Base-by-base conservation (phyloP, 371 early-diverging fungal species). In the Mortierella sp. region DNA sequence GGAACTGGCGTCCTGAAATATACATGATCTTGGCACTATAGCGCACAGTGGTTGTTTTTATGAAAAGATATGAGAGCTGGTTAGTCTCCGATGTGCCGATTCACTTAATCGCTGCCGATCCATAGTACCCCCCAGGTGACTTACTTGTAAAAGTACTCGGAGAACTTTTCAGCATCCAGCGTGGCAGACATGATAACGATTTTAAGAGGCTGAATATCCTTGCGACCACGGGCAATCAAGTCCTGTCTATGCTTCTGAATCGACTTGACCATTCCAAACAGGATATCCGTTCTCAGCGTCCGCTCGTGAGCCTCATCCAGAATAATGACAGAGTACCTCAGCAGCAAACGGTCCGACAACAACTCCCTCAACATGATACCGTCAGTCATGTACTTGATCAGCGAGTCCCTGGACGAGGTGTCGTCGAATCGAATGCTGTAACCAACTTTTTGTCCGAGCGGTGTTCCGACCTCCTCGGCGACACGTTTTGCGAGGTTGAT, bases 221-320 rank as follows among this genome's bases (percentile, higher is more conserved):
- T 70, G 70, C 88, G 74, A n/a, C 90, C 81, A 48, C 80, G 65
- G 19, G 82, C 37, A 58, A 77, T 79, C 75, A 89, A 79, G n/a
- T 90, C 87, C 14, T 77, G 71, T 40, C 97, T 86, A 47, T 91
- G 89, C 71, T 89, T 85, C 86, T 96, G 95, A 61, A 96, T 94
- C 29, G 90, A 91, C 79, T 97, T 97, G 31, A 97, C 88, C 94
- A 96, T 95, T 26, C 98, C 98, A 80, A 99, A 95, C 47, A 99
- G 79, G 76, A 99, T 94, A 86, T 99, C 99, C 0, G 99, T 99
- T 65, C 98, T 90, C 69, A 98, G 76, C 1, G 97, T 98, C 63
- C 99, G 93, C 88, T 99, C 99, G 88, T 99, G 99, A 1, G 99
- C 99, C 86, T 99, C 99, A 79, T 99, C 99, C 43, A 99, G 87